These are phyloP conservation scores for Barbarea vulgaris DNA, from an alignment of 345 rosid species.

Conservation along the genomic window DNA sequence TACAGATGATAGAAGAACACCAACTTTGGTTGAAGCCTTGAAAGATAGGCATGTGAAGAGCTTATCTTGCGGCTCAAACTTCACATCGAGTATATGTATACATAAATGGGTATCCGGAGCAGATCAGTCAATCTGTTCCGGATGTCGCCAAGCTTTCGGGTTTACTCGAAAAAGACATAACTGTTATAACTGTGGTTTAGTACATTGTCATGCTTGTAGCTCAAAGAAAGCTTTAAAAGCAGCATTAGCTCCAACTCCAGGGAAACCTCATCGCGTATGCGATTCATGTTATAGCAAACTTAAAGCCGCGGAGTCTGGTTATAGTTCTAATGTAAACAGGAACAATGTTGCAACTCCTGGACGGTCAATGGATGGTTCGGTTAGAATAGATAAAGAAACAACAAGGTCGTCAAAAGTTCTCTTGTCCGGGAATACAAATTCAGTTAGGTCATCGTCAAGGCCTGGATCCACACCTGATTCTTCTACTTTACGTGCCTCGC, in stretches of 20 bases:
- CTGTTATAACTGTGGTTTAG: constrained; percentile 92
- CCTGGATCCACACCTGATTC: constrained; percentile 51
- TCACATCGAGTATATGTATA: constrained; percentile 86
- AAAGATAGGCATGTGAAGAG: constrained; percentile 84
- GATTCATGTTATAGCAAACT: constrained; percentile 84
- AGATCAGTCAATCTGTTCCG: constrained; percentile 90
- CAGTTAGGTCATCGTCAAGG: constrained; percentile 60
- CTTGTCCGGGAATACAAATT: constrained; percentile 59
- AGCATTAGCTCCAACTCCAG: constrained; percentile 97
- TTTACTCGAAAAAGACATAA: constrained; percentile 92
- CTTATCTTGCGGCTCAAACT: constrained; percentile 92
- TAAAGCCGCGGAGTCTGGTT: constrained; percentile 75
- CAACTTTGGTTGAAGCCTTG: constrained; percentile 80
- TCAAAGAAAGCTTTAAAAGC: constrained; percentile 94
- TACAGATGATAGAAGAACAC: constrained; percentile 66
- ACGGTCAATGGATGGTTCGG: constrained; percentile 58
- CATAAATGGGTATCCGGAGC: constrained; percentile 97
- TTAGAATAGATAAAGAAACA: constrained; percentile 50
- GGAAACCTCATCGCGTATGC: constrained; percentile 95
- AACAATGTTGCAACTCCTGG: constrained; percentile 44
- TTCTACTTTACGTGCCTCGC: constrained; percentile 64
- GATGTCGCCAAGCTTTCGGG: constrained; percentile 95
- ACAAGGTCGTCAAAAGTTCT: constrained; percentile 57
- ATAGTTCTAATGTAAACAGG: constrained; percentile 43
- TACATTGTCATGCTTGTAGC: constrained; percentile 95